Base-by-base conservation (phyloP, 371 early-diverging fungal genomes). In the Mucor racemosus region DNA sequence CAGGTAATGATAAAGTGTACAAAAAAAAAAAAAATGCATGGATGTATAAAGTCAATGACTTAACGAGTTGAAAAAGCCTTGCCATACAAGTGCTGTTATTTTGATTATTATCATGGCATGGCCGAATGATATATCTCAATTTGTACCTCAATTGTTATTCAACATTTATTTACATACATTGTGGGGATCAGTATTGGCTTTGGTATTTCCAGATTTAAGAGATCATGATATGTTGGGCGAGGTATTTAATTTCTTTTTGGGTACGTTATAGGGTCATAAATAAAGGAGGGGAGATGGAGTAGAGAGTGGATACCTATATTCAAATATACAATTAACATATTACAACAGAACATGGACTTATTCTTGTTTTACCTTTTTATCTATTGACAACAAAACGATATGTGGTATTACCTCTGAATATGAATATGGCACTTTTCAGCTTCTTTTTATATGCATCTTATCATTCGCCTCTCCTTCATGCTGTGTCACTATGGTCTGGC, bases 401-500 rank as follows among this genome's bases (percentile, higher is more conserved):
- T 64, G 82, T 79, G 34, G 69, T 83, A 34, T 67, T 83, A 68
- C 83, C 86, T 15, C 50, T 73, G 2, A 79, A 79, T 9, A 38
- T 80, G 42, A 73, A 81, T 50, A 77, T 88, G 62, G 84, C 81
- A 5, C 57, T 87, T 3, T 79, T 84, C 58, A 79, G 81, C 31
- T 88, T 84, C 64, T 81, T 84, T 40, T 58, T 83, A 35, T 82
- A 83, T 71, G 84, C 84, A n/a, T 66, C 84, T 0, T 87, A 86
- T 63, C 84, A 87, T 71, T 77, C 80, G 36, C 73, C 80, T 9
- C 69, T 88, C 58, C 67, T 88, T 60, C 76, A 77, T 64, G 34
- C 77, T 34, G 66, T 82, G 48, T 82, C 87, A 15, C 71, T 87
- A 19, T 62, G 69, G 44, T 78, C 79, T 56, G 84, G 86, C 31